A percentile compares a stretch with the other conserved stretches of the same genome.
phyloP scores from a whole-genome alignment of 2,329 filamentous ascomycete genomes.

The Aspergillus transmontanensis region DNA sequence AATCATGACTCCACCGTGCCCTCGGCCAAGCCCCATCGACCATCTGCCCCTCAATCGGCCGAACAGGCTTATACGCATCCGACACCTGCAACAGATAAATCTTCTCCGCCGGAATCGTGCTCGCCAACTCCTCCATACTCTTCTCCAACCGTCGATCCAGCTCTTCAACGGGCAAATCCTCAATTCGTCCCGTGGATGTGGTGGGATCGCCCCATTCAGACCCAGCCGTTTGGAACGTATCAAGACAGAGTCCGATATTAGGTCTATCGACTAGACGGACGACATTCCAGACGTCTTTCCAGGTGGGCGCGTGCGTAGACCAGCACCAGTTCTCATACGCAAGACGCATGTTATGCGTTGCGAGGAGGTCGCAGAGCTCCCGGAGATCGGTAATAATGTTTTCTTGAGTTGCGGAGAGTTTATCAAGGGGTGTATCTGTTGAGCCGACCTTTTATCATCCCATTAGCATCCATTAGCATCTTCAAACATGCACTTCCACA shows the following conservation, averaged over 20 bases:
- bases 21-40: conserved; percentile 61
- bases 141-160: conserved; percentile 54
- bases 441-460: conserved; percentile 54
- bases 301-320: conserved; percentile 69
- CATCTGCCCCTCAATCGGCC: conserved; percentile 57
- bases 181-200: conserved; percentile 61
- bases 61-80: conserved; percentile 68
- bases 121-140: conserved; percentile 60
- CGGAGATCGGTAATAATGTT: conserved; percentile 63
- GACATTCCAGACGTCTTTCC: conserved; percentile 71
- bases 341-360: conserved; percentile 59
- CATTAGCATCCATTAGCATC: background rate
- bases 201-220: conserved; percentile 74
- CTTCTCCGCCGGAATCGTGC: conserved; percentile 65
- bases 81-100: conserved; percentile 76
- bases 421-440: conserved; percentile 60
- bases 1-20: conserved; percentile 71
- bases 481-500: background rate
- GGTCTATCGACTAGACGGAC: conserved; percentile 62
- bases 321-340: conserved; percentile 86
- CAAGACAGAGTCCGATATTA: conserved; percentile 74
- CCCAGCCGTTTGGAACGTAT: conserved; percentile 75
- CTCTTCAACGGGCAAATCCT: conserved; percentile 49
- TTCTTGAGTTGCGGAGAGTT: conserved; percentile 54
- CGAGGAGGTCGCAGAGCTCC: conserved; percentile 65